Evolutionary conservation across 345 rosid species (phyloP), one percentile per base, ranked within the genome.

Genomic region (Triadica sebifera): DNA sequence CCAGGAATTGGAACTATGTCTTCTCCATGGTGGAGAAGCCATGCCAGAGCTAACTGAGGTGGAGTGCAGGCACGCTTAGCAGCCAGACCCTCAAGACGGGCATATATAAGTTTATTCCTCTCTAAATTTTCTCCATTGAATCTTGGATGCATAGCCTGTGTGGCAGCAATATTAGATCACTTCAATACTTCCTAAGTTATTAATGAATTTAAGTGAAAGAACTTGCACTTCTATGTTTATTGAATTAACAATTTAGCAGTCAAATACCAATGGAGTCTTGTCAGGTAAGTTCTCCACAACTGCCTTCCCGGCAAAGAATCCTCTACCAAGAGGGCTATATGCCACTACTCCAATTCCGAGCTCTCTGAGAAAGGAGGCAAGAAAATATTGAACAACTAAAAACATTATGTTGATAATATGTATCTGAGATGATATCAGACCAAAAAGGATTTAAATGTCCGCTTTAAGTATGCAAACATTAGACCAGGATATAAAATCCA

Each of bases 1-100:
- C 86, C 88, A 24, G 88, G 90, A 47, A 88, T 85, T 7, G 90
- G 87, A 73, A 87, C 43, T 41, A 84, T 61, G 69, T 86, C 89
- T 29, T 81, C 77, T 55, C 91, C 91, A 20, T 79, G 86, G 80
- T 84, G 83, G 37, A 81, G 81, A 51, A 80, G 46, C 84, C 87
- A 86, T 7, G 89, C 83, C 29, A 88, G 77, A 76, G 91, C 86
- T 16, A 88, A 64, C 63, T 88, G 87, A 66, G 91, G 79, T 37
- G 76, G 66, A 3, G 70, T 84, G 82, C 88, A 83, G 17, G 47
- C 47, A 65, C 71, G 66, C 72, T 83, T 86, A 46, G 70, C 52
- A 10, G 87, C 83, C 5, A 84, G 75, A 16, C 75, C 65, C 6
- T 56, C 70, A 2, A 83, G 39, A 15, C 78, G 81, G 17, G 29